Evolutionary conservation across 192 early-diverging fungal species (phyloP).

Genomic region (Podila minutissima): DNA sequence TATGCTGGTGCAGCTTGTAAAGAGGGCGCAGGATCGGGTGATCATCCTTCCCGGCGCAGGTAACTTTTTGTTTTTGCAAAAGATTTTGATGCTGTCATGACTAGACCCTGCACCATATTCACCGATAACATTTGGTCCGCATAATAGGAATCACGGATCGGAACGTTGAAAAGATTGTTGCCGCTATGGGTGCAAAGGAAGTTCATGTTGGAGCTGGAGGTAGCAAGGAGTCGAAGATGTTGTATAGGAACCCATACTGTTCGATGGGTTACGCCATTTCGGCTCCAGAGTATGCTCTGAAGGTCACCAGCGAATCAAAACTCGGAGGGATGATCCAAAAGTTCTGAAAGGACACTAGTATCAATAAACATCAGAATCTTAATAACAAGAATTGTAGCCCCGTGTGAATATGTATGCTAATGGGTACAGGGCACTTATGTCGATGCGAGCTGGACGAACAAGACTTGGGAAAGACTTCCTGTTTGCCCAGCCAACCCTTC

Average conservation of each 20-base stretch:
- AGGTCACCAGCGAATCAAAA: slow-evolving; percentile 28
- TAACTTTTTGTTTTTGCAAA: slow-evolving; percentile 9
- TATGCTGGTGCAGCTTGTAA: slow-evolving; percentile 54
- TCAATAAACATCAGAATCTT: no score
- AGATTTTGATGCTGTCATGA: not conserved
- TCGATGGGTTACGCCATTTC: slow-evolving; percentile 52
- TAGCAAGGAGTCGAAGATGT: slow-evolving; percentile 41
- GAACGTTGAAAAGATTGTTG: slow-evolving; percentile 57
- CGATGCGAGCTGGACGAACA: no score
- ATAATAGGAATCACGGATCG: slow-evolving; percentile 57
- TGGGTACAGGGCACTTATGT: no score
- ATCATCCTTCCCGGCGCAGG: slow-evolving; percentile 72
- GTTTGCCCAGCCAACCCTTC: no score
- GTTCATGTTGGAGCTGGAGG: slow-evolving; percentile 66
- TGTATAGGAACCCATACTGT: slow-evolving; percentile 44
- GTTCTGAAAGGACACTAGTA: slow-evolving; percentile 7
- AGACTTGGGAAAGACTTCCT: no score
- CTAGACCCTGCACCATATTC: not conserved
- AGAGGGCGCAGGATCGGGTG: slow-evolving; percentile 54
- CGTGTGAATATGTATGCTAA: no score
- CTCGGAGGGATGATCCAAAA: slow-evolving; percentile 45
- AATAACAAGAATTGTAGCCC: no score
- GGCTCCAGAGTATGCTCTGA: slow-evolving; percentile 44
- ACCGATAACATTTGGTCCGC: not conserved
- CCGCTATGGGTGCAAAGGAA: slow-evolving; percentile 51